Evolutionary conservation across 1,284 basidiomycete species (phyloP), one percentile per base, ranked within the genome.

Genomic region (Lentinula novae-zelandiae): DNA sequence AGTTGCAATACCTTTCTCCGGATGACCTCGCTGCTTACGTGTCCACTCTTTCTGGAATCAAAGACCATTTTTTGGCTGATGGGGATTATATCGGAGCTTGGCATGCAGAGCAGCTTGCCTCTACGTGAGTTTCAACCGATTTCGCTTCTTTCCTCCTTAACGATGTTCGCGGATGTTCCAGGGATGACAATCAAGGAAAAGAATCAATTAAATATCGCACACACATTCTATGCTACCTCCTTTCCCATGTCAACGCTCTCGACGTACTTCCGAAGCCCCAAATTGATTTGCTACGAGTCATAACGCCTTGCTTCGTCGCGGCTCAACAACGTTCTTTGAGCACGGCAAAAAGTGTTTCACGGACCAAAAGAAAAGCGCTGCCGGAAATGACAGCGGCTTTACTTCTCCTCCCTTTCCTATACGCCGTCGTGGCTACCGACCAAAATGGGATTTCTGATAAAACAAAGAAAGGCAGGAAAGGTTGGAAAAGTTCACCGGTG

Each of bases 1-100:
- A 80, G 38, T 75, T 97, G 50, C 92, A 96, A 72, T 93, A 94
- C 67, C 76, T 96, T 39, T 90, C 93, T 64, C 84, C 85, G 66
- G 74, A 78, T 1, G 93, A 96, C 68, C 76, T 90, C 53, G 78
- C 79, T 56, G 79, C 76, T 63, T 97, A 96, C 71, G 73, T 92
- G 34, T 75, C 78, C 48, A 77, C 78, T 34, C 72, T 95, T 10
- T 71, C 79, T 12, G 77, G 78, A 15, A 77, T 82, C 53, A 73
- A 74, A 6, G 83, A 88, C 48, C 88, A 93, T 67, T 77, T 96
- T 56, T 69, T 82, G 69, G 70, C 82, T 0, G 70, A 58, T 51
- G 40, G 57, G 15, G 49, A 73, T 0, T 90, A 90, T 66, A 68
- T 96, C 15, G 76, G 76, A 13, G 64, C 77, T 57, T 79, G 95